Evolutionary conservation across 805 yeast species (phyloP), one percentile per base, ranked within the genome.

Genomic region (Zygotorulaspora florentina): DNA sequence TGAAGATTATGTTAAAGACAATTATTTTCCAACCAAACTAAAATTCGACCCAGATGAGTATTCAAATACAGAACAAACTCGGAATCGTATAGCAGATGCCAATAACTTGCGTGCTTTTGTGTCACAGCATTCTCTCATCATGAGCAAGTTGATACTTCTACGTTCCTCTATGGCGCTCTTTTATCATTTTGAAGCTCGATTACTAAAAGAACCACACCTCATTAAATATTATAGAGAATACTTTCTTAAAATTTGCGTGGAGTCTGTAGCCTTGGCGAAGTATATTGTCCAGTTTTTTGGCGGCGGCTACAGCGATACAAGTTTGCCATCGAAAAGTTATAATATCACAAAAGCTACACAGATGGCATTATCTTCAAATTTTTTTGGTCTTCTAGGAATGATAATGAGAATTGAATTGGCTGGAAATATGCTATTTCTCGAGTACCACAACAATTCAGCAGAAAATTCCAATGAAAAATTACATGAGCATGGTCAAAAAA

Each of bases 151-250:
- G 36, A 48, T 62, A 43, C 42, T 58, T 34, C 48, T 62, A 16
- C 58, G 66, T 46, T 53, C 61, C 3, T 54, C 65, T 3, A 52
- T 52, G 38, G 59, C 66, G 7, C 23, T 62, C 16, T 59, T 60
- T 35, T 49, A 59, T 18, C 62, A 64, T 51, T 62, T 60, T 39
- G 68, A 64, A 47, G 28, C 48, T 6, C 36, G 47, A 12, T 39
- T 53, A 11, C 20, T 39, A 12, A 44, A 52, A n/a, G 47, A 51
- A 26, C 46, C 46, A 36, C 47, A 41, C 16, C 43, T 30, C 15
- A 38, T 50, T 29, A 52, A 53, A n/a, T 51, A 58, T 28, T 62
- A 53, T 44, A 43, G 35, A 12, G 46, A 51, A 29, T 63, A 57
- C 44, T 54, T 63, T 35, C 35, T 42, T 10, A 48, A 52, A 27